phyloP scores from a whole-genome alignment of 2,329 filamentous ascomycete genomes.

The Ophiosphaerella korrae region DNA sequence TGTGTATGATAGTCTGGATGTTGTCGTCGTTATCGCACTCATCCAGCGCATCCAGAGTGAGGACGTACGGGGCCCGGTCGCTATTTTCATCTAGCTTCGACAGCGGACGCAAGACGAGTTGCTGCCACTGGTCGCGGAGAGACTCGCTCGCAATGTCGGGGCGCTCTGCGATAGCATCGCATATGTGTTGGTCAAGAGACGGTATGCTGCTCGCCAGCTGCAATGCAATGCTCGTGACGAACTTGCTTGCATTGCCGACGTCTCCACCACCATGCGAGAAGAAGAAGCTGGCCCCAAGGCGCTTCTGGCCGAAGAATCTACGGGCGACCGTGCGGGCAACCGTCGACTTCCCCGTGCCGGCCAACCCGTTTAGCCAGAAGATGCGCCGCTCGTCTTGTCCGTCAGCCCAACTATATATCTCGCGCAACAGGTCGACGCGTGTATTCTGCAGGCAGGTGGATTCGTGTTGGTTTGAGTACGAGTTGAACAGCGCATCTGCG shows the following conservation, averaged over 20 bases:
- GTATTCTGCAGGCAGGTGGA: conserved; percentile 23
- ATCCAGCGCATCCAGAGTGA: conserved; percentile 31
- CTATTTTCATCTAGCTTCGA: not conserved
- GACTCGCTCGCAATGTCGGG: conserved; percentile 3
- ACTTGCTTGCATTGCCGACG: conserved; percentile 4
- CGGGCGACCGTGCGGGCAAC: too few species aligned
- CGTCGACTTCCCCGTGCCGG: too few species aligned
- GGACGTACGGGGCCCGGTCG: not conserved
- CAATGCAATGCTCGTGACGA: conserved; percentile 14
- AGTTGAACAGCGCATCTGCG: conserved; percentile 7
- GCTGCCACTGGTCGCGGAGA: conserved; percentile 11
- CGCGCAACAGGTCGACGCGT: conserved; percentile 19
- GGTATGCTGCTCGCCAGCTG: conserved; percentile 7
- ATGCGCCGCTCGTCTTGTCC: conserved; percentile 11
- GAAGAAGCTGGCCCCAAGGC: too few species aligned
- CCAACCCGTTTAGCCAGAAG: conserved; percentile 31
- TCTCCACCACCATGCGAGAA: not conserved
- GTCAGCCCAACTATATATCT: conserved; percentile 16
- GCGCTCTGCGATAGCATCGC: conserved; percentile 7
- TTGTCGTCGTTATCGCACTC: conserved; percentile 28
- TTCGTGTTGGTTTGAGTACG: conserved; percentile 21
- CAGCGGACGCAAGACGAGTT: conserved; percentile 12
- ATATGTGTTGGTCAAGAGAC: not conserved
- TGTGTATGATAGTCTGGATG: conserved; percentile 6
- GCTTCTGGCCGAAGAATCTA: too few species aligned